Percentiles rank a stretch among this genome's conserved stretches.
Conservation (phyloP, 148 eudicot species). For the Talinum fruticosum region DNA sequence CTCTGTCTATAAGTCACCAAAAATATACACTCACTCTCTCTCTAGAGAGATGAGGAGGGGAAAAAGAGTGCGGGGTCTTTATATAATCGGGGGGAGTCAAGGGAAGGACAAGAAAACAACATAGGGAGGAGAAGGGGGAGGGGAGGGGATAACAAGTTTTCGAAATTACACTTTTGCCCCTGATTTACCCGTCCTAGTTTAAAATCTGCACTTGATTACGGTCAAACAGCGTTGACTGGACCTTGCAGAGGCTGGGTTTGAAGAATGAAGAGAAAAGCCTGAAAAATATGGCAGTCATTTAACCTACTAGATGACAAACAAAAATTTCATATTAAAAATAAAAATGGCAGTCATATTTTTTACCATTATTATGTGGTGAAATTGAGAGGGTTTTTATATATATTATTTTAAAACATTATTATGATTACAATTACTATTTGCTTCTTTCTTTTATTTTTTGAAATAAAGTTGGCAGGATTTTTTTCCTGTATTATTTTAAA, state of each 20-base stretch:
- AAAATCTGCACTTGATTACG: neutral
- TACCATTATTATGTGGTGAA: no score
- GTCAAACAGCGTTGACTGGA: slow-evolving; percentile 3
- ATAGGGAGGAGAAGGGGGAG: neutral
- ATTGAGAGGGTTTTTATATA: no score
- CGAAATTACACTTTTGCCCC: neutral
- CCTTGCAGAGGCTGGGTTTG: neutral
- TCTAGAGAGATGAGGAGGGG: neutral
- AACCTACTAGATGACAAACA: no score
- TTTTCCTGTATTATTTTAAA: no score
- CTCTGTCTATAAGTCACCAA: neutral
- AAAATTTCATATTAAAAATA: no score
- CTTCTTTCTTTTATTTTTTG: no score
- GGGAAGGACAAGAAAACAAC: neutral
- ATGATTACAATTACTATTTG: no score
- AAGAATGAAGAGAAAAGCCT: neutral
- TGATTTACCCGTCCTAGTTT: neutral
- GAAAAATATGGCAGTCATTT: neutral
- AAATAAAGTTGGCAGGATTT: no score
- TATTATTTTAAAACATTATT: no score
- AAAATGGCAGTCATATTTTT: no score
- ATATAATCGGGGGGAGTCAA: slow-evolving; percentile 3
- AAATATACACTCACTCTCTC: neutral
- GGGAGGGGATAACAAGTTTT: neutral
- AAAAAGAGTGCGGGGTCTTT: slow-evolving; percentile 23